Evolutionary conservation across 495 filamentous ascomycete genomes (phyloP), one percentile per base, ranked within the genome.

Genomic region (Daldinia decipiens): DNA sequence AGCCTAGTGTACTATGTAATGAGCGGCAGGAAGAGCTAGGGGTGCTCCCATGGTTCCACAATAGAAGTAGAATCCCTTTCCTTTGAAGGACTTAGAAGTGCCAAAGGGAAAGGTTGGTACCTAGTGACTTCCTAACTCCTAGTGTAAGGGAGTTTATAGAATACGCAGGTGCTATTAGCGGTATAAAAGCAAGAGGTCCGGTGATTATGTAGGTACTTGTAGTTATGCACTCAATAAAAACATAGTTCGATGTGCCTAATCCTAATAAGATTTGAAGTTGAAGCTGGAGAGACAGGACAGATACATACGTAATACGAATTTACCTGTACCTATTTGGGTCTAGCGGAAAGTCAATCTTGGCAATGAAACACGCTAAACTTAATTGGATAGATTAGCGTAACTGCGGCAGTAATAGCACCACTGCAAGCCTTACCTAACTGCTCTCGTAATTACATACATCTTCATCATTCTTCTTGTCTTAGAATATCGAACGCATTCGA

Each of bases 311-410:
- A 47, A 0, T 24, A 47, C 43, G 21, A 12, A 21, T 47, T 56
- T 9, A 40, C 13, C 21, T 24, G 21, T 24, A 24, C 21, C 21
- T 64, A 51, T 52, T 24, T 17, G 24, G 15, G 45, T 53, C 12
- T 65, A 56, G 50, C 9, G 27, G 27, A 43, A 65, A 65, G 19
- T 40, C 5, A 61, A 62, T 36, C 63, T 59, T 63, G 63, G 40
- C 45, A 43, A 17, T 71, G 68, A 67, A 66, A 71, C 68, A 12
- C 62, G 24, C 68, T 71, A 62, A 67, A 59, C 68, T 52, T 15
- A 71, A 66, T 71, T 71, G 27, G 8, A 36, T 15, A 0, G 38
- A 24, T 60, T 55, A 62, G 67, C 17, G 67, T 12, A 47, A 47
- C 43, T 47, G 8, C 43, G 19, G 19, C 19, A 24, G 43, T 13